Evolutionary conservation across 2,329 filamentous ascomycete species (phyloP).

Genomic region (Nigrospora oryzae): DNA sequence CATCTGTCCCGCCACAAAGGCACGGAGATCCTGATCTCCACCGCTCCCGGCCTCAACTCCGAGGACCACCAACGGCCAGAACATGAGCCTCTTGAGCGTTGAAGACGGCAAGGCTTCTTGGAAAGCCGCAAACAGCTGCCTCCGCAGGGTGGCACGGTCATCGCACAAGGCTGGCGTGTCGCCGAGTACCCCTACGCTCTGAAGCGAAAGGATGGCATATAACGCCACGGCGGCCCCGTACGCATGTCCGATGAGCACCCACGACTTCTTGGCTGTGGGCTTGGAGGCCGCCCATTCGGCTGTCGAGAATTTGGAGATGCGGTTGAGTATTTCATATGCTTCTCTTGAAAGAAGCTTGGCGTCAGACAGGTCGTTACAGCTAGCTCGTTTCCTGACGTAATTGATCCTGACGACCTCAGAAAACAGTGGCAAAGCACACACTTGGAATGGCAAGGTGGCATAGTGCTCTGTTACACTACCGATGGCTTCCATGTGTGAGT

Average conservation of each 20-base stretch:
- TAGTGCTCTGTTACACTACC: conserved; percentile 12
- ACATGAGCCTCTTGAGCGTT: conserved; percentile 14
- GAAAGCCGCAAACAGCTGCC: conserved; percentile 11
- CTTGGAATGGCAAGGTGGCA: conserved; percentile 13
- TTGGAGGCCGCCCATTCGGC: conserved; percentile 20
- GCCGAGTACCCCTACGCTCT: conserved; percentile 21
- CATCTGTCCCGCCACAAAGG: conserved; percentile 18
- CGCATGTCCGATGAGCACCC: conserved; percentile 18
- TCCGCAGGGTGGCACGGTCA: conserved; percentile 4
- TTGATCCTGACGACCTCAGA: conserved; percentile 25
- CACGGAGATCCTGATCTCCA: conserved; percentile 7
- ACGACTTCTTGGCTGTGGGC: conserved; percentile 11
- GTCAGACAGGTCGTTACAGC: not conserved
- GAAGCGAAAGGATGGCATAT: conserved; percentile 27
- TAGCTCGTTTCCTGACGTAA: conserved; percentile 18
- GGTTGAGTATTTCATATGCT: conserved; percentile 13
- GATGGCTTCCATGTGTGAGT: conserved; percentile 14
- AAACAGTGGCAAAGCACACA: conserved; percentile 23
- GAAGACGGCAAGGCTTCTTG: conserved; percentile 7
- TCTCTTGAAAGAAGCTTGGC: conserved; percentile 6
- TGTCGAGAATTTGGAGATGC: conserved; percentile 18
- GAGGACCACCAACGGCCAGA: conserved; percentile 27
- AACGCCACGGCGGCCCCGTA: conserved; percentile 21
- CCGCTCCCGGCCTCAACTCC: conserved; percentile 20
- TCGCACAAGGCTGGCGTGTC: conserved; percentile 4